Conservation (phyloP, 2,329 filamentous ascomycete genomes). For the Sporothrix variecibatus region DNA sequence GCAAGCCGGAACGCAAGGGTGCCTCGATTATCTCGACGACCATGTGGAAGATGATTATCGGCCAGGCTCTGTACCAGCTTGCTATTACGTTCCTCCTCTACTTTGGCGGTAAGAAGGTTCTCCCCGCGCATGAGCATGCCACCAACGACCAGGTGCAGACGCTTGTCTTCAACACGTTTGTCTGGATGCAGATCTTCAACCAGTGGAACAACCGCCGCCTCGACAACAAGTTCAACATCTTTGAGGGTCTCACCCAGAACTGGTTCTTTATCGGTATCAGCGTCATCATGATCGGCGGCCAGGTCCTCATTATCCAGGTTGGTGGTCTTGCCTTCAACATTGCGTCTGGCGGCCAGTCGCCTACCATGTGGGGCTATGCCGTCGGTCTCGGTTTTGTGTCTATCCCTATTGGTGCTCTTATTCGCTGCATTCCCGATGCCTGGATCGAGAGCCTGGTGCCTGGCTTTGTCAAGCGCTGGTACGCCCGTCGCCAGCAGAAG, state of each 20-base stretch:
- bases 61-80: slow-evolving; percentile 87
- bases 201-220: slow-evolving; percentile 95
- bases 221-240: slow-evolving; percentile 94
- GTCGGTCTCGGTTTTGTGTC: slow-evolving; percentile 82
- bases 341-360: slow-evolving; percentile 59
- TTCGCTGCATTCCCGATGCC: slow-evolving; percentile 80
- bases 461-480: slow-evolving; percentile 52
- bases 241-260: slow-evolving; percentile 83
- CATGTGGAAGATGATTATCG: slow-evolving; percentile 99
- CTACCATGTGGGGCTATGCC: slow-evolving; percentile 84
- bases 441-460: slow-evolving; percentile 57
- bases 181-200: slow-evolving; percentile 99
- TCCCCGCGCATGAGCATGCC: slow-evolving; percentile 46
- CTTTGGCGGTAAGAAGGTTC: slow-evolving; percentile 47
- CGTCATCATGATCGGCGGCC: slow-evolving; percentile 81
- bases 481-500: slow-evolving; percentile 36
- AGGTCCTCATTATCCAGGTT: slow-evolving; percentile 86
- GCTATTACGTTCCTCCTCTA: slow-evolving; percentile 77
- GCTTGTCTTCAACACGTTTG: slow-evolving; percentile 95
- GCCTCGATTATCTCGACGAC: slow-evolving; percentile 73
- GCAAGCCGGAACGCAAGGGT: slow-evolving; percentile 65
- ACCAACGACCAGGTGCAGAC: slow-evolving; percentile 62
- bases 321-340: slow-evolving; percentile 82
- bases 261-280: slow-evolving; percentile 89
- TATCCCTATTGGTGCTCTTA: slow-evolving; percentile 76